Evolutionary conservation across 2,329 filamentous ascomycete species (phyloP), one percentile per base, ranked within the genome.

Genomic region (Trichophyton rubrum): DNA sequence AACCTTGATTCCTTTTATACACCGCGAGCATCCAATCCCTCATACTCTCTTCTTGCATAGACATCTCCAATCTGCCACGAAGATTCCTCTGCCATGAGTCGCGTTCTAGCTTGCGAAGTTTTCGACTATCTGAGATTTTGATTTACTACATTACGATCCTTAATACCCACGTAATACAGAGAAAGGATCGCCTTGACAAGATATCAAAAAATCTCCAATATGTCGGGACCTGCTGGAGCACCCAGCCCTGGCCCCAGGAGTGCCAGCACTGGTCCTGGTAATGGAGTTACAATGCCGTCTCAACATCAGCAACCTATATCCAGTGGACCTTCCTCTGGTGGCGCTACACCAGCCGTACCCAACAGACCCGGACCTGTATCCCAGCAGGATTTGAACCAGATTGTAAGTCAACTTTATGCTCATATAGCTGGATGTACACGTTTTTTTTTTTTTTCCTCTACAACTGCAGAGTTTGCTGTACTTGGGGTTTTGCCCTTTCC

Each of bases 301-400:
- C 76, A 78, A 63, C 76, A 77, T 62, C 77, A 79, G 63, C 76
- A 76, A 60, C 62, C 62, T 58, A 72, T 74, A 60, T 72, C 76
- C 65, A 76, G 75, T 47, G 74, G 78, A 62, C 74, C 79, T 62
- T 74, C 80, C 62, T 73, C 77, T 64, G 68, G 73, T 62, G 63
- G 74, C 67, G 72, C 78, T 61, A 70, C 77, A 56, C 73, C 73
- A 3, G 68, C 71, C n/a, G 63, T 68, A 47, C 66, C 55, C 22
- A 57, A 40, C 69, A 24, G 70, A 68, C 35, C 68, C 71, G 8
- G 71, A 70, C 71, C 71, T 13, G 85, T 90, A 75, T 90, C 87
- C 1, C 90, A 92, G 64, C 89, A 95, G 68, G 95, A 96, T 70
- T 75, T 96, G 1, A 97, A 97, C 68, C 90, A 96, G 67, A 97